A percentile compares a stretch with the other conserved stretches of the same genome.
phyloP scores from a whole-genome alignment of 139 green algal genomes.

The Chlamydomonas eustigma region DNA sequence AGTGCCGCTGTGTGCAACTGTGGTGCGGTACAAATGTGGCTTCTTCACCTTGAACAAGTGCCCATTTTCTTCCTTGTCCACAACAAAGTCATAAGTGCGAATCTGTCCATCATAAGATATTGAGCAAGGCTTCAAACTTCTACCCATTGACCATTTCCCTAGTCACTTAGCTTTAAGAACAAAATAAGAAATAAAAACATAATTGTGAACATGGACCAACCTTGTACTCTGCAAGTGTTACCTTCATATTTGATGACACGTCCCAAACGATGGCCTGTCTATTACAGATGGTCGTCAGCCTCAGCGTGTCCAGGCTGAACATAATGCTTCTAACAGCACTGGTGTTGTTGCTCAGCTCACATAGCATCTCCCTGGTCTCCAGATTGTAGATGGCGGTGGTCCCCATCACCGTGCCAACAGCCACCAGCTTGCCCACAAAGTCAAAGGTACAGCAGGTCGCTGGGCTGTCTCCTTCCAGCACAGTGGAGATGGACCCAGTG shows the following conservation, averaged over 20 bases:
- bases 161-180: no score
- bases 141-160: no score
- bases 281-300: constrained; percentile 41
- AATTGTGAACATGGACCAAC: no score
- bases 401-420: constrained; percentile 37
- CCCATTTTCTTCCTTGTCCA: constrained; percentile 33
- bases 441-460: constrained; percentile 42
- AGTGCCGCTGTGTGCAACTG: constrained; percentile 31
- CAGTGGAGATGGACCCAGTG: constrained; percentile 32
- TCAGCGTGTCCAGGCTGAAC: constrained; percentile 39
- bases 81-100: constrained; percentile 40
- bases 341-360: constrained; percentile 30
- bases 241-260: constrained; percentile 21
- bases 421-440: constrained; percentile 44
- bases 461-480: constrained; percentile 27
- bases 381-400: constrained; percentile 40
- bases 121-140: no score
- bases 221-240: no score
- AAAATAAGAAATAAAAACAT: no score
- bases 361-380: constrained; percentile 39
- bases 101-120: no score
- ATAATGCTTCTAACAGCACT: constrained; percentile 18
- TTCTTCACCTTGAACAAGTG: constrained; percentile 4
- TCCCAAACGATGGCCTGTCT: constrained; percentile 41
- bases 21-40: constrained; percentile 30